Conservation (phyloP, 306 rosid genomes). For the Cucumis hystrix region DNA sequence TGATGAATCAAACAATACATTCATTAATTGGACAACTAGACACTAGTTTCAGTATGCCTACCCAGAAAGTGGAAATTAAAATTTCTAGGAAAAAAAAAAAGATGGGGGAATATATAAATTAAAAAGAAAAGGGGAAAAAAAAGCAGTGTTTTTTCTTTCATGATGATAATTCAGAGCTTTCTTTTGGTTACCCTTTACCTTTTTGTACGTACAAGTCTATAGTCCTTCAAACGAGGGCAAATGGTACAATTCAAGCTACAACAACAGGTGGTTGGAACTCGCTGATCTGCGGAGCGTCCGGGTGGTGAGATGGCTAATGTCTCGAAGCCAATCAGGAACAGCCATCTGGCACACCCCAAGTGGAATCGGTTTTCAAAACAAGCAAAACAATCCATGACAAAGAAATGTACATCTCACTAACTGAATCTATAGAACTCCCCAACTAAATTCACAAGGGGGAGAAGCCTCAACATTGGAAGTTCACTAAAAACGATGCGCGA, state of each 20-base stretch:
- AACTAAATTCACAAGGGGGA: constrained; percentile 37
- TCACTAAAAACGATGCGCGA: constrained; percentile 1
- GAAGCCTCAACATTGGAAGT: background rate
- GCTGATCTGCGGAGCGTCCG: background rate
- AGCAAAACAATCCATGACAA: constrained; percentile 17
- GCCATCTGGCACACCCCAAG: background rate
- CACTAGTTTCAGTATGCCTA: background rate
- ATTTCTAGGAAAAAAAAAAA: background rate
- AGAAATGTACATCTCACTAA: constrained; percentile 52
- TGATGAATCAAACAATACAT: constrained; percentile 7
- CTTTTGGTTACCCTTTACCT: constrained; percentile 4
- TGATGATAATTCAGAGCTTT: constrained; percentile 3
- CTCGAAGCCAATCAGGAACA: background rate
- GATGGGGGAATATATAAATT: background rate
- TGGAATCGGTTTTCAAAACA: background rate
- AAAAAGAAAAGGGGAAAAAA: background rate
- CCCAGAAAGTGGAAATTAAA: background rate
- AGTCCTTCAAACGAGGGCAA: constrained; percentile 1
- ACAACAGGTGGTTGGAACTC: background rate
- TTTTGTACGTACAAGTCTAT: background rate
- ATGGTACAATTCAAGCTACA: constrained; percentile 5
- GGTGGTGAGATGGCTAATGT: background rate
- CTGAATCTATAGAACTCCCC: constrained; percentile 32
- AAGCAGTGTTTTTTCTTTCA: background rate
- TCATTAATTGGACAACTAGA: constrained; percentile 2